A percentile compares a stretch with the other conserved stretches of the same genome.
Conservation (phyloP, 441 rosid species). For the Gossypium davidsonii region DNA sequence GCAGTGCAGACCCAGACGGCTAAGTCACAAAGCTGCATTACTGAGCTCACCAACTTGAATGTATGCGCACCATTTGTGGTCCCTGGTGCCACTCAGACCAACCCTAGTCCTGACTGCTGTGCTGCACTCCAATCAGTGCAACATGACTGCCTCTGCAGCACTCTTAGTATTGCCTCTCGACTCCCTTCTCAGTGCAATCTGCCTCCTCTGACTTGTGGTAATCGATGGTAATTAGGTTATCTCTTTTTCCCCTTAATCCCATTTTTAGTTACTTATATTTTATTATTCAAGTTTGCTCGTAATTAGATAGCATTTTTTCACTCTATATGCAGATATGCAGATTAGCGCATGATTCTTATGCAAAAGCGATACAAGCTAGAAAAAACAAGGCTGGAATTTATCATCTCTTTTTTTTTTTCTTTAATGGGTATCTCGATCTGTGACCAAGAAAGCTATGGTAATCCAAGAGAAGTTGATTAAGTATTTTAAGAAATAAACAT, state of each 20-base stretch:
- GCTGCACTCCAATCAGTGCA: conserved; percentile 34
- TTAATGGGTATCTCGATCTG: background rate
- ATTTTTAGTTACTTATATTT: background rate
- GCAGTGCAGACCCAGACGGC: conserved; percentile 19
- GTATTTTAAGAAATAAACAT: background rate
- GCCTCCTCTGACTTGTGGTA: conserved; percentile 35
- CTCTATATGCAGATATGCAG: background rate
- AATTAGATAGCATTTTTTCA: background rate
- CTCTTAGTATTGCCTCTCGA: conserved; percentile 42
- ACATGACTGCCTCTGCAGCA: conserved; percentile 52
- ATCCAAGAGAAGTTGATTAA: background rate
- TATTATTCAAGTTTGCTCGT: background rate
- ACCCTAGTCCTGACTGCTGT: conserved; percentile 37
- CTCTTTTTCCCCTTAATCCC: background rate
- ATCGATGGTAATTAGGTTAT: background rate
- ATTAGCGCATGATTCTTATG: background rate
- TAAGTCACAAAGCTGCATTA: conserved; percentile 29
- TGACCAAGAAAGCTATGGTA: background rate
- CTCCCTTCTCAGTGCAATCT: conserved; percentile 49
- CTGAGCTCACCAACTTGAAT: conserved; percentile 36
- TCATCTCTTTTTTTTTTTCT: background rate
- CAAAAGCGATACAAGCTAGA: background rate
- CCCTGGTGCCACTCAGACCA: conserved; percentile 27
- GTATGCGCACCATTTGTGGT: conserved; percentile 50
- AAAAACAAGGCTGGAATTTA: background rate